Base-by-base conservation (phyloP, 805 yeast species). In the Dipodascus albidus region DNA sequence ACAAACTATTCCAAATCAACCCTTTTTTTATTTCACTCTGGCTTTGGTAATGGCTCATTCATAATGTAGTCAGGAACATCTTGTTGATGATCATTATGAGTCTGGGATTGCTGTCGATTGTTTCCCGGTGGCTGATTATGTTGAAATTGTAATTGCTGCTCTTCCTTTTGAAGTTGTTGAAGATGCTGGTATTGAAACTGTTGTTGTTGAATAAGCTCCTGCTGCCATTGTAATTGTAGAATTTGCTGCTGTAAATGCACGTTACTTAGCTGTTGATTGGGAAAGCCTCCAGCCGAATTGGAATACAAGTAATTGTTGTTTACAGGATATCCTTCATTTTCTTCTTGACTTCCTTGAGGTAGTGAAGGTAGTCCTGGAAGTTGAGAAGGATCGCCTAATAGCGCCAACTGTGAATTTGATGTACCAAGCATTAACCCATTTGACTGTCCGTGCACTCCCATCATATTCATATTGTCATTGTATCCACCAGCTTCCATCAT, bases 1-100 rank as follows among this genome's bases (percentile, higher is more conserved):
- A 27, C 6, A 11, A 27, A 27, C 11, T 6, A 27, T 11, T 6
- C 11, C 33, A 27, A 27, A 11, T 11, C 6, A 27, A 27, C 11
- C 33, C 6, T 27, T 27, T 27, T 6, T 11, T 6, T 6, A 27
- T 6, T 14, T 14, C n/a, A 38, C n/a, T 38, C 55, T 21, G 54
- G 56, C 23, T 51, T 54, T 41, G 55, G 58, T 50, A 52, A 22
- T 27, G 54, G 56, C 33, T 49, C 54, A 19, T 49, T 52, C 11
- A 54, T 44, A 33, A 55, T 54, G 47, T 55, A 55, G 23, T 51
- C 52, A 27, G 56, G 56, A 14, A 51, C 21, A 6, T 49, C 47
- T 9, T 54, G 55, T 22, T 53, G 51, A n/a, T 33, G 52, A 35
- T 48, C 53, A 23, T 50, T 48, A 23, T 55, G 58, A 11, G 54